phyloP scores from a whole-genome alignment of 2,329 filamentous ascomycete species.

The Penicillium sp. region DNA sequence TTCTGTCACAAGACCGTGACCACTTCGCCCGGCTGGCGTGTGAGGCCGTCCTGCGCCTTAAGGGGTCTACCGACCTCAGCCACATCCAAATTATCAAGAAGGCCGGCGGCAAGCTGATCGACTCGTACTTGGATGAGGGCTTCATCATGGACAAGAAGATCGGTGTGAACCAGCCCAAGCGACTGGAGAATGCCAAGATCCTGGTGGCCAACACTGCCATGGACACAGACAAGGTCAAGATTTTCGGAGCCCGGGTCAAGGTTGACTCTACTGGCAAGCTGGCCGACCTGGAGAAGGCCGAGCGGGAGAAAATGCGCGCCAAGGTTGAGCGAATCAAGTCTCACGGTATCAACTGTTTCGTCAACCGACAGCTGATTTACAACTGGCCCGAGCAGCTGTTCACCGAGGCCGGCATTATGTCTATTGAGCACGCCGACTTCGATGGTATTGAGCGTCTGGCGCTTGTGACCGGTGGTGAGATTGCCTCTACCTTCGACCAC shows the following conservation, averaged over 20 bases:
- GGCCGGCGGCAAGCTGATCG: conserved; percentile 92
- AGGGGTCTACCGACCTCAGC: conserved; percentile 87
- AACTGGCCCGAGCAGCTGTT: conserved; percentile 99
- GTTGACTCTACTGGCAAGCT: conserved; percentile 95
- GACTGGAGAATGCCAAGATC: conserved; percentile 97
- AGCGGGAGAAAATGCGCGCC: conserved; percentile 98
- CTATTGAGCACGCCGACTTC: conserved; percentile 98
- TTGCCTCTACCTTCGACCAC: conserved; percentile 96
- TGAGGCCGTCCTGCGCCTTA: conserved; percentile 86
- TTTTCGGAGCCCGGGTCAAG: conserved; percentile 96
- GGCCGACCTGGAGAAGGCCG: conserved; percentile 96
- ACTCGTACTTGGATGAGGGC: conserved; percentile 96
- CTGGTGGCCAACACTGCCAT: conserved; percentile 97
- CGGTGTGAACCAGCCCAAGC: conserved; percentile 96
- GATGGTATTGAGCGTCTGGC: conserved; percentile 95
- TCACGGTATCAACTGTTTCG: conserved; percentile 99
- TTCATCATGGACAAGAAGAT: conserved; percentile 99
- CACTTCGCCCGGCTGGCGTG: conserved; percentile 89
- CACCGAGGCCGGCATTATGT: conserved; percentile 95
- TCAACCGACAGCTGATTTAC: conserved; percentile 98
- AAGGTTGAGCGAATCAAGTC: conserved; percentile 99
- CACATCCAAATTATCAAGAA: conserved; percentile 99
- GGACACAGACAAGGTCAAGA: conserved; percentile 99
- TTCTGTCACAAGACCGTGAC: conserved; percentile 87
- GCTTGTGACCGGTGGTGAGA: conserved; percentile 94